Conservation (phyloP, 169 alveolate genomes). For the Ophryocystis elektroscirrha region DNA sequence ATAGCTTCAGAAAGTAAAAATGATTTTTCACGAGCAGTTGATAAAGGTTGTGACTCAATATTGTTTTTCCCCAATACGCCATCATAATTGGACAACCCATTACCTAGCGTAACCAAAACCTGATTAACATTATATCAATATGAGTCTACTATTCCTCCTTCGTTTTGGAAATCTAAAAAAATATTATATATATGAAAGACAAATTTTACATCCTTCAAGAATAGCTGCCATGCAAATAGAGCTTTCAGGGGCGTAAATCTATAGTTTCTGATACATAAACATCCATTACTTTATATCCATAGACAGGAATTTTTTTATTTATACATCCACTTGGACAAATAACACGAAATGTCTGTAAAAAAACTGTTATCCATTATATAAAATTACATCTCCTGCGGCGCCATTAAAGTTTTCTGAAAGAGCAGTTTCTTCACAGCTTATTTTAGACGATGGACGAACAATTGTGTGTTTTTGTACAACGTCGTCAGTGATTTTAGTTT, state of each 20-base stretch:
- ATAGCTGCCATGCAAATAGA: constrained; percentile 33
- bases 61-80: too few species aligned
- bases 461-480: constrained; percentile 25
- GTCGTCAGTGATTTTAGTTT: background rate
- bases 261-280: too few species aligned
- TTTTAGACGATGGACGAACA: constrained; percentile 20
- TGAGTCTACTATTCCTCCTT: too few species aligned
- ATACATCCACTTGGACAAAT: constrained; percentile 26
- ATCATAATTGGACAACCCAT: too few species aligned
- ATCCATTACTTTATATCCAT: constrained; percentile 27
- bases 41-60: too few species aligned
- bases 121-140: too few species aligned
- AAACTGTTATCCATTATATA: constrained; percentile 15
- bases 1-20: too few species aligned
- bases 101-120: too few species aligned
- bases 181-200: too few species aligned
- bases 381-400: constrained; percentile 21
- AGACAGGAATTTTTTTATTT: constrained; percentile 12
- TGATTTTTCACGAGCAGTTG: too few species aligned
- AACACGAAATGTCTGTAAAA: constrained; percentile 16
- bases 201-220: constrained; percentile 30
- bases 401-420: constrained; percentile 18
- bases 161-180: too few species aligned
- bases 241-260: constrained; percentile 23
- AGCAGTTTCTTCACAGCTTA: constrained; percentile 14